phyloP scores from a whole-genome alignment of 164 flowering plant species.

The Vitis riparia region DNA sequence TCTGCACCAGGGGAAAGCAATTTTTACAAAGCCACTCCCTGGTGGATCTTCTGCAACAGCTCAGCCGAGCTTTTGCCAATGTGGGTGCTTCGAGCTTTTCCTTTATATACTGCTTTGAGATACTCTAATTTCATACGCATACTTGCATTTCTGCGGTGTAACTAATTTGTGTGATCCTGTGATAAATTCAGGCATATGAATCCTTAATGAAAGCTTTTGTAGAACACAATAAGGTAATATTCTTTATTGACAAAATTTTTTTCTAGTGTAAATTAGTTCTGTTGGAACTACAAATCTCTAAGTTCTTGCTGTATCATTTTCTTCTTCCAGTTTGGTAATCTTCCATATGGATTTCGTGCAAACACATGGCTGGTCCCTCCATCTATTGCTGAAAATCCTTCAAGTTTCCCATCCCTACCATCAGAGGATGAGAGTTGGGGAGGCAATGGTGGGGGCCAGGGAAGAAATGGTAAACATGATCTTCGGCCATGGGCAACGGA shows the following conservation, averaged over 20 bases:
- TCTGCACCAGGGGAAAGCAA: conserved; percentile 73
- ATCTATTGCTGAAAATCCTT: conserved; percentile 53
- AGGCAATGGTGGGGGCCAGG: conserved; percentile 94
- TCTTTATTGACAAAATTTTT: not conserved
- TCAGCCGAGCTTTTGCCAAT: conserved; percentile 85
- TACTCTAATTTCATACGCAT: too few relatives aligned
- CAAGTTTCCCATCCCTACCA: conserved; percentile 62
- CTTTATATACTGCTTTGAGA: not conserved
- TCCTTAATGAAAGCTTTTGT: conserved; percentile 84
- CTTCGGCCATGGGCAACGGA: conserved; percentile 84
- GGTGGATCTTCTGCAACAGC: conserved; percentile 87
- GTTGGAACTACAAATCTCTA: not conserved
- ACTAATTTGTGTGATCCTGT: conserved; percentile 11
- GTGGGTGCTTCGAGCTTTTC: conserved; percentile 39
- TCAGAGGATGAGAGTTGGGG: conserved; percentile 93
- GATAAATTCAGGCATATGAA: conserved; percentile 76
- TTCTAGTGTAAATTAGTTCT: not conserved
- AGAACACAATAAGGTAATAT: conserved; percentile 86
- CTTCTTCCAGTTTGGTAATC: conserved; percentile 84
- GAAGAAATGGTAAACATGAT: conserved; percentile 59
- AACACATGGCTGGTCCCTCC: conserved; percentile 94
- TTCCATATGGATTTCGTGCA: conserved; percentile 94
- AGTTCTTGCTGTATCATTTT: not conserved
- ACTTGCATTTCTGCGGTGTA: not conserved
- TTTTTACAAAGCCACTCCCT: conserved; percentile 59